These are phyloP conservation scores for Arabis hirsuta DNA, from an alignment of 345 rosid species.

Conservation along the genomic window DNA sequence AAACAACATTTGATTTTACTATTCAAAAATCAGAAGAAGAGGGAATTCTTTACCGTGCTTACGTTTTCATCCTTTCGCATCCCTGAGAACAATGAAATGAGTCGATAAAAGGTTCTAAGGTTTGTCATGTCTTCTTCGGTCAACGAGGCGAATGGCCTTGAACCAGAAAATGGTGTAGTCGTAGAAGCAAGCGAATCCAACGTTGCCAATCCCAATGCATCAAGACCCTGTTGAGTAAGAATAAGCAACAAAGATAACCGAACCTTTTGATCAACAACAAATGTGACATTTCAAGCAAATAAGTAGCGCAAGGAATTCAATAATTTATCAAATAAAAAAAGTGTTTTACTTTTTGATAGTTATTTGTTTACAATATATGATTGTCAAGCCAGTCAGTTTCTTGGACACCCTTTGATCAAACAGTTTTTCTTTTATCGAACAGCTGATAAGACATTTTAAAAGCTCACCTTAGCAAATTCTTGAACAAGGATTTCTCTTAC, in stretches of 20 bases:
- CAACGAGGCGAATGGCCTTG: slow-evolving; percentile 53
- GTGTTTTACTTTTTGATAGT: background rate
- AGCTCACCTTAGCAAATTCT: slow-evolving; percentile 82
- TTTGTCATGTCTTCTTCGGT: slow-evolving; percentile 77
- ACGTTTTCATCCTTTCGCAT: slow-evolving; percentile 43
- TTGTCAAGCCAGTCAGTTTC: slow-evolving; percentile 5
- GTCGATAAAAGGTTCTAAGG: slow-evolving; percentile 72
- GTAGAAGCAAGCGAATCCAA: slow-evolving; percentile 59
- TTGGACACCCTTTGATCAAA: background rate
- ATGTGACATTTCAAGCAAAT: background rate
- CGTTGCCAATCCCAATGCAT: slow-evolving; percentile 86
- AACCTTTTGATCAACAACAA: slow-evolving; percentile 3
- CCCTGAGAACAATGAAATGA: slow-evolving; percentile 67
- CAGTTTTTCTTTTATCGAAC: background rate
- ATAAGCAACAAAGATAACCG: background rate
- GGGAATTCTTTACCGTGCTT: slow-evolving; percentile 47
- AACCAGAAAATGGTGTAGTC: slow-evolving; percentile 54
- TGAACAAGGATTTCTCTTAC: slow-evolving; percentile 84
- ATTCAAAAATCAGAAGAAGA: background rate
- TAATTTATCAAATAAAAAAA: background rate
- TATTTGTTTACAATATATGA: background rate
- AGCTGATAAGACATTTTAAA: slow-evolving; percentile 6
- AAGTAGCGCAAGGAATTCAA: background rate
- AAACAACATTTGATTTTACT: slow-evolving; percentile 3
- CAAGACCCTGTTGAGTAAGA: slow-evolving; percentile 68